Base-by-base conservation (phyloP, 2,329 filamentous ascomycete genomes). In the Cordyceps cicadae region DNA sequence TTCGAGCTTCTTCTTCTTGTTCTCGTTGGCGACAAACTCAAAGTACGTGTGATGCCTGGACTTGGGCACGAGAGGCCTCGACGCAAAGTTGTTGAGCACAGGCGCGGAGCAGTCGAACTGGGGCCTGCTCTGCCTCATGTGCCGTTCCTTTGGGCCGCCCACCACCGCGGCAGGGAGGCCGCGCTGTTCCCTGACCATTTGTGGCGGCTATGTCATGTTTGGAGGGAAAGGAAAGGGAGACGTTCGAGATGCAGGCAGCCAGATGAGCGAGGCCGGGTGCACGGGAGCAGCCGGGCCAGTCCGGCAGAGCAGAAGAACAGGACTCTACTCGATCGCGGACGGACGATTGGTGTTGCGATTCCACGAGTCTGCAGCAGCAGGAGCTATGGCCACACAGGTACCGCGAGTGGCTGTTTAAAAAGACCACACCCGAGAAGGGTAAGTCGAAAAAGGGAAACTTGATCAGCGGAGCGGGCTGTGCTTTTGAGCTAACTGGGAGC, bases 1-100 rank as follows among this genome's bases (percentile, higher is more conserved):
- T 68, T 87, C 83, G 55, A 87, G 77, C 67, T 84, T 87, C 73
- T 83, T 83, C 70, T 85, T 87, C 69, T 81, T 84, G 64, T 87
- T 81, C 62, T 79, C 79, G 67, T 87, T 87, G 67, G 87, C 81
- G 62, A 86, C 80, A 63, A 86, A 78, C 70, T 87, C 84, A 67
- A 84, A 85, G 67, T 85, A 86, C 15, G 81, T 79, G 65, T 82
- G 79, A 70, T 87, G 82, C 67, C 84, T 84, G 49, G 77, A 72
- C 63, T 77, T 81, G 41, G 78, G 73, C 15, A 72, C 61, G 29
- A 70, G 65, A 51, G 71, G 73, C 62, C 73, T 77, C 52, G 75
- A 74, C 55, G 74, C 71, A 57, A 77, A 69, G 54, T 67, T 70
- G 29, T 67, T 62, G 15, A 71, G 73, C 63, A 71, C 65, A 60